These are phyloP conservation scores for Tetrapisispora fleetii DNA, from an alignment of 805 yeast genomes.

Conservation along the genomic window DNA sequence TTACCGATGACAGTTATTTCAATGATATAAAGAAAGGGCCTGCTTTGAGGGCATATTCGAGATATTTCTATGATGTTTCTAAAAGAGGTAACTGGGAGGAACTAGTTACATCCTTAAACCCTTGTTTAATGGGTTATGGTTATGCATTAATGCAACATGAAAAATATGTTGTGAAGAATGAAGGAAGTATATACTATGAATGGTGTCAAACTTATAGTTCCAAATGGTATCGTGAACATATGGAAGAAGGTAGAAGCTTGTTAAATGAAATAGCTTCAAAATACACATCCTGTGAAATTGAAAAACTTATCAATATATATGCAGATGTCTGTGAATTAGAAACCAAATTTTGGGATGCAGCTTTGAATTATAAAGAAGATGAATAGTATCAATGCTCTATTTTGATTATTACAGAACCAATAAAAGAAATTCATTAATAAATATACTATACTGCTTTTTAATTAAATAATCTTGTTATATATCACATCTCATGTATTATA, in stretches of 20 bases:
- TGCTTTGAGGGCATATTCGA: slow-evolving; percentile 52
- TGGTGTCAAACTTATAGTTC: slow-evolving; percentile 61
- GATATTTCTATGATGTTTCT: slow-evolving; percentile 48
- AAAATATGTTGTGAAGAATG: slow-evolving; percentile 24
- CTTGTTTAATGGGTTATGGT: slow-evolving; percentile 67
- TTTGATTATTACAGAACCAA: too few relatives aligned
- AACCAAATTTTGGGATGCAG: slow-evolving; percentile 58
- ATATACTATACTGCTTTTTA: not conserved
- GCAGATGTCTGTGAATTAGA: slow-evolving; percentile 52
- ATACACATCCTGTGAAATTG: slow-evolving; percentile 36
- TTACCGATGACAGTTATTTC: slow-evolving; percentile 37
- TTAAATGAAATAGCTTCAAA: slow-evolving; percentile 37
- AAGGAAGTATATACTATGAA: slow-evolving; percentile 25
- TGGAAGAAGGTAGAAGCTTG: slow-evolving; percentile 38
- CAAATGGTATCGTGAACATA: slow-evolving; percentile 47
- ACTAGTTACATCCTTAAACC: slow-evolving; percentile 58
- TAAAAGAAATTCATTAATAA: not conserved
- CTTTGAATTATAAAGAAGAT: slow-evolving; percentile 13
- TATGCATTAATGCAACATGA: slow-evolving; percentile 38
- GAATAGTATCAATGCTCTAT: not conserved
- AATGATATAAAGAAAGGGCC: slow-evolving; percentile 38
- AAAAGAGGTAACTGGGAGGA: slow-evolving; percentile 50
- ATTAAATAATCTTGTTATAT: not conserved
- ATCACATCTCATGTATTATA: not conserved
- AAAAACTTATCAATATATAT: slow-evolving; percentile 47